Evolutionary conservation across 1,284 basidiomycete species (phyloP), one percentile per base, ranked within the genome.

Genomic region (Coniferiporia weirii): DNA sequence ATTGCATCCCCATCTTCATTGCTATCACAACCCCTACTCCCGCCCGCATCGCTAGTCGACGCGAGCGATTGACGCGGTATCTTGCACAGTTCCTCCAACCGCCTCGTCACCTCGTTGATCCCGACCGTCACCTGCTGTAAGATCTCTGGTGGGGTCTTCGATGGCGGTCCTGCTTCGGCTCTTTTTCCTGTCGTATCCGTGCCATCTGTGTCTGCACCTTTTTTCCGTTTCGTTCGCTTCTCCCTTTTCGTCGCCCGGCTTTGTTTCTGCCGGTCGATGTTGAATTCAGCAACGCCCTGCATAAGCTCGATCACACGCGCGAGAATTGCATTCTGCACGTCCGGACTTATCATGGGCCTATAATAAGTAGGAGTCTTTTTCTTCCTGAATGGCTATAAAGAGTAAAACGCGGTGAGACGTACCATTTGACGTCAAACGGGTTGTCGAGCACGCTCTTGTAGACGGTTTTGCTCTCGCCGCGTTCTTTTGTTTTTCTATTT

Each of bases 91-190:
- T 61, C 64, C 71, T 95, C 93, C 10, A 95, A 75, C 17, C 75
- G 74, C 70, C 84, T 89, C 20, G 91, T 91, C 7, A 93, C 88
- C 67, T 84, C 78, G 67, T 94, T 95, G 64, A 95, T 87, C 10
- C 93, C 93, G 47, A 88, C 70, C 1, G 80, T 73, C 45, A 90
- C 64, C 67, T 87, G 80, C 10, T 76, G 64, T 12, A 85, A 70
- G 22, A 84, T 70, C 8, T 70, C 62, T 2, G 83, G 82, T 15
- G 67, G 63, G 46, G 66, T 27, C 15, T 44, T n/a, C 9, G 65
- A 19, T 4, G 59, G 46, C 47, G 66, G 51, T 60, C 54, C 50
- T 20, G 32, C 36, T 36, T 52, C 40, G 1, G 17, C 3, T 38
- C 3, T 15, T 15, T 40, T 15, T 22, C 52, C 58, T 9, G 2